Evolutionary conservation across 2,329 filamentous ascomycete species (phyloP).

Genomic region (Colletotrichum caudatum): DNA sequence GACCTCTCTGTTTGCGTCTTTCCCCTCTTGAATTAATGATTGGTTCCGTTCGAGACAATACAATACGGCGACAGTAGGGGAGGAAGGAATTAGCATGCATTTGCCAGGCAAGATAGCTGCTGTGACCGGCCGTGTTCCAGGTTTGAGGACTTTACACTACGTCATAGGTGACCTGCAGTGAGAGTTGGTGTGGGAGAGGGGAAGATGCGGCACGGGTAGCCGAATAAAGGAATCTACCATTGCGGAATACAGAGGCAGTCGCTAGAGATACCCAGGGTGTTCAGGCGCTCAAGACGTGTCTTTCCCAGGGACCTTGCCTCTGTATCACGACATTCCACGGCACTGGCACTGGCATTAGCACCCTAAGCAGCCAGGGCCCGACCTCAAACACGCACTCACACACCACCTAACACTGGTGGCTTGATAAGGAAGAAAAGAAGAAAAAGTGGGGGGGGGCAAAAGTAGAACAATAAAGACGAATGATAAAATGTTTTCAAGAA

Average conservation of each 20-base stretch:
- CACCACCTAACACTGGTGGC: not conserved
- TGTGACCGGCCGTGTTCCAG: constrained; percentile 23
- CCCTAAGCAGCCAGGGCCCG: not conserved
- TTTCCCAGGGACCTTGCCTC: not conserved
- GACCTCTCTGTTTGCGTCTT: not conserved
- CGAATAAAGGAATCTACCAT: not conserved
- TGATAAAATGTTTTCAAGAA: rapidly evolving
- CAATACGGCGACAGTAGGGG: not conserved
- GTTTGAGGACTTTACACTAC: constrained; percentile 33
- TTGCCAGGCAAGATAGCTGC: not conserved
- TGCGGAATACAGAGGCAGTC: not conserved
- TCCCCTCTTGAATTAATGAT: not conserved
- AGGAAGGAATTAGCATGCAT: not conserved
- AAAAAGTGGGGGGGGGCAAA: too few relatives aligned
- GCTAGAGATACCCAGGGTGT: not conserved
- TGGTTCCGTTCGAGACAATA: constrained; percentile 33
- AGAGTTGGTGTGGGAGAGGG: constrained; percentile 17
- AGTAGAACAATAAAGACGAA: not conserved
- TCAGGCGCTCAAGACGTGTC: not conserved
- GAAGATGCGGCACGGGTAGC: not conserved
- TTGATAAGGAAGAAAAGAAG: too few relatives aligned
- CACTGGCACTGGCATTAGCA: not conserved
- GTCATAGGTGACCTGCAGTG: constrained; percentile 29
- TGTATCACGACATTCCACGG: constrained; percentile 6
- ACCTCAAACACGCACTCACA: not conserved